phyloP scores from a whole-genome alignment of 768 basidiomycete species.

The Pleurotus pulmonarius region DNA sequence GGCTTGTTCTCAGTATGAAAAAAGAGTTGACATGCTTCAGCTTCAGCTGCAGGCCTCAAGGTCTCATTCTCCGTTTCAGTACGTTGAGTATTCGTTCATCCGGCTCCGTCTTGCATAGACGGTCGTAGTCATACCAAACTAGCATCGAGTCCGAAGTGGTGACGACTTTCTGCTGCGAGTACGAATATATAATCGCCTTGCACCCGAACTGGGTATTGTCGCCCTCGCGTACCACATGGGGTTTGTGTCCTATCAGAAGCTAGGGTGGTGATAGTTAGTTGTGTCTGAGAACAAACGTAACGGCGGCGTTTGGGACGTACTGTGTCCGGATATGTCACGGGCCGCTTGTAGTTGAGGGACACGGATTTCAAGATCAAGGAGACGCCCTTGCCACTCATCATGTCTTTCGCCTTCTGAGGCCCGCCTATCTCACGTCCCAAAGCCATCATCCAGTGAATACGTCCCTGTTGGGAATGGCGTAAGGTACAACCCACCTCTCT shows the following conservation, averaged over 20 bases:
- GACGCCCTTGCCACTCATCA: slow-evolving; percentile 63
- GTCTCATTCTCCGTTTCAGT: slow-evolving; percentile 3
- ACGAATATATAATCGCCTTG: slow-evolving; percentile 57
- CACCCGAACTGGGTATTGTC: slow-evolving; percentile 41
- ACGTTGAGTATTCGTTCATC: slow-evolving; percentile 43
- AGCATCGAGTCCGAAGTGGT: slow-evolving; percentile 60
- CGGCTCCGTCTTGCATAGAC: slow-evolving; percentile 59
- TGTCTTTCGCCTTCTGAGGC: slow-evolving; percentile 44
- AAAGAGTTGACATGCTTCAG: neutral
- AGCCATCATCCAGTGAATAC: slow-evolving; percentile 63
- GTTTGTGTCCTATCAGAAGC: slow-evolving; percentile 65
- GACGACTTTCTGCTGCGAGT: slow-evolving; percentile 58
- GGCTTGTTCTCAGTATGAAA: too few species aligned
- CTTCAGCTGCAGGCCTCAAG: neutral
- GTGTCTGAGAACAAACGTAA: too few species aligned
- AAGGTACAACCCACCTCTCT: too few species aligned
- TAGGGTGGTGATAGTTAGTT: slow-evolving; percentile 17
- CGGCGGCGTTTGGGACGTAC: slow-evolving; percentile 31
- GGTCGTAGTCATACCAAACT: slow-evolving; percentile 80
- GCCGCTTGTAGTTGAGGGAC: slow-evolving; percentile 61
- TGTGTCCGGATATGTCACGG: slow-evolving; percentile 75
- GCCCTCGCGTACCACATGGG: slow-evolving; percentile 27
- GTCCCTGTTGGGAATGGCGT: slow-evolving; percentile 36
- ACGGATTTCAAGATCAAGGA: slow-evolving; percentile 74
- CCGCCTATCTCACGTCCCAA: slow-evolving; percentile 62